Evolutionary conservation across 331 rosid species (phyloP), one percentile per base, ranked within the genome.

Genomic region (Arachis monticola): DNA sequence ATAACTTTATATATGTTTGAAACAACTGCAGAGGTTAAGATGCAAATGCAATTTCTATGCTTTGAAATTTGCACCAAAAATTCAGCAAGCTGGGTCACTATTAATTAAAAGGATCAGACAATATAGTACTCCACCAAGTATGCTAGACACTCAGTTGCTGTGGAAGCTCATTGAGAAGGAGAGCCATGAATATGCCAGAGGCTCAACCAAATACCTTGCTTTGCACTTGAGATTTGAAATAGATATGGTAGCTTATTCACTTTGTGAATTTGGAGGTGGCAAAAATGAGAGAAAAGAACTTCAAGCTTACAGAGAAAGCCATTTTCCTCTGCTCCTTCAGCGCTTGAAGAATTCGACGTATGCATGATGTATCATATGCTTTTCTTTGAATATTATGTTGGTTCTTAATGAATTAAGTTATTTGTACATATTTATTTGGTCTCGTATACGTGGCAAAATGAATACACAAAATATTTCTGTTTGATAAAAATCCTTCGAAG

Each of bases 11-110:
- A 27, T 67, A 58, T 68, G 75, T 22, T 75, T 75, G 63, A 75
- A 44, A 55, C 61, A 14, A 61, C 74, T 76, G 82, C 93, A 92
- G 99, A 90, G 82, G 87, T 41, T 92, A 82, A 87, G 99, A 86
- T 94, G 99, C 88, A 94, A 90, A 87, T 94, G 97, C 79, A 94
- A 94, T 83, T 94, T 90, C 84, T 97, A 94, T 66, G 97, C 97
- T 48, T 72, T 92, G 84, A 92, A 90, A 62, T 94, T 88, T 44
- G 84, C 48, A 47, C 96, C 93, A 0, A 84, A 86, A 78, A 94
- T 94, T 61, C 97, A 94, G 77, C 61, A 77, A 85, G 86, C 82
- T 57, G 99, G 93, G 27, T 86, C 97, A 0, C 44, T 88, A 17
- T 82, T 94, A 81, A 89, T 90, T 52, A 84, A 74, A 72, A 94